Evolutionary conservation across 2,329 filamentous ascomycete genomes (phyloP), one percentile per base, ranked within the genome.

Genomic region (Penicillium crustosum): DNA sequence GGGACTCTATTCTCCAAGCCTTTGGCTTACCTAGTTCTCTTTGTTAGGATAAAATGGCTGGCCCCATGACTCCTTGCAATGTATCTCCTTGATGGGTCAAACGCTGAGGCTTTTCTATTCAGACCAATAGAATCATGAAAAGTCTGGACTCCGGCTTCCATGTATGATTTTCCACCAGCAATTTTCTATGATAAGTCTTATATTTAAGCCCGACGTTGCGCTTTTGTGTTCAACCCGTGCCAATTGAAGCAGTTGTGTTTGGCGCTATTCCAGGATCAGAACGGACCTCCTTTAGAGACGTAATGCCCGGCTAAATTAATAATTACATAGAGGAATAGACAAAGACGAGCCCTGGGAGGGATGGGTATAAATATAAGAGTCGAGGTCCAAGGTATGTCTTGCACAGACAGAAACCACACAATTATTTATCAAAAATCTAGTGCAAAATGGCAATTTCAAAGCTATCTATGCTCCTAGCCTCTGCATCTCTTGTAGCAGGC

Each of bases 401-500:
- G 23, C 8, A 23, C 15, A 51, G 13, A 29, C 25, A n/a, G 17
- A 27, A 44, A 25, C 39, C 15, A 52, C 6, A 17, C 25, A 38
- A 9, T 48, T 39, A 17, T 44, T 43, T 33, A 35, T 21, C 8
- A 36, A 17, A 35, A 7, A 53, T 8, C 17, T 44, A 35, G 9
- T 19, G 5, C 36, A 65, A 31, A 39, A 72, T 72, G 70, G 21
- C 63, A 38, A 47, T 69, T 49, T 68, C 66, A 39, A 70, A 68
- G 59, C 57, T 70, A 33, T 60, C 65, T 51, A 55, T 59, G 10
- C 21, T 71, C 38, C 63, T 76, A 29, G 68, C 65, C 52, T 68
- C 70, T 6, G 61, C 69, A 42, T 64, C 70, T 31, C 61, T 70
- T 49, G 73, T 72, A 45, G 65, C 69, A 49, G 74, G 70, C 41